Percentiles rank a stretch among this genome's conserved stretches.
These are phyloP conservation scores for Hemerocallis citrina DNA, from an alignment of 106 monocot genomes.

Conservation along the genomic window DNA sequence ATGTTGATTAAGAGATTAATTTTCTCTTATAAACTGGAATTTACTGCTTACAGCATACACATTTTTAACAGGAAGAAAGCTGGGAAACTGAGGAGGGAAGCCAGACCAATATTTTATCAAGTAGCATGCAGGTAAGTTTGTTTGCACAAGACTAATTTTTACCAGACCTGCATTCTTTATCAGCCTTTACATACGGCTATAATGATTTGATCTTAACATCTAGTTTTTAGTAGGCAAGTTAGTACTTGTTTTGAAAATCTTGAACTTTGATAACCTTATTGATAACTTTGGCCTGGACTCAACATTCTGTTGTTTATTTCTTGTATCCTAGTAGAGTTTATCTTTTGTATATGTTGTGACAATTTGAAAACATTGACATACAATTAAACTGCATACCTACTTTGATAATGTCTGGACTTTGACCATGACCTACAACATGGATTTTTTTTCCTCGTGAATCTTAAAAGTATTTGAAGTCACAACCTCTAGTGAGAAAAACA, in stretches of 20 bases:
- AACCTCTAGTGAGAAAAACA: too few relatives aligned
- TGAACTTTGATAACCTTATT: not conserved
- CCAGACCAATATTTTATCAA: conserved; percentile 94
- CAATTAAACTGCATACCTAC: too few relatives aligned
- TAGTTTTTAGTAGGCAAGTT: not conserved
- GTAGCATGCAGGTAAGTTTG: conserved; percentile 85
- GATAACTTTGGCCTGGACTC: not conserved
- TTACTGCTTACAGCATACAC: conserved; percentile 1
- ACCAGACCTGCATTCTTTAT: not conserved
- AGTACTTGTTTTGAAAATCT: not conserved
- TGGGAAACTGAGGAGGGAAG: conserved; percentile 98
- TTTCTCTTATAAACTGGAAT: not conserved
- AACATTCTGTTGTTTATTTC: not conserved
- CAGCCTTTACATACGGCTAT: not conserved
- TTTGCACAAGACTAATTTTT: not conserved
- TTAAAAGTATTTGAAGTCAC: too few relatives aligned
- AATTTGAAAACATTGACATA: too few relatives aligned
- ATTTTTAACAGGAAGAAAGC: conserved; percentile 75
- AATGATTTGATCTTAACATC: not conserved
- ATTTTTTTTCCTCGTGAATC: too few relatives aligned
- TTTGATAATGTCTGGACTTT: too few relatives aligned
- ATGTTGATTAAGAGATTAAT: too few relatives aligned
- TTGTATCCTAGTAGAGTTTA: too few relatives aligned
- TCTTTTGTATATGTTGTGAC: too few relatives aligned
- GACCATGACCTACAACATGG: too few relatives aligned